Evolutionary conservation across 441 rosid species (phyloP), one percentile per base, ranked within the genome.

Genomic region (Mallotus repandus): DNA sequence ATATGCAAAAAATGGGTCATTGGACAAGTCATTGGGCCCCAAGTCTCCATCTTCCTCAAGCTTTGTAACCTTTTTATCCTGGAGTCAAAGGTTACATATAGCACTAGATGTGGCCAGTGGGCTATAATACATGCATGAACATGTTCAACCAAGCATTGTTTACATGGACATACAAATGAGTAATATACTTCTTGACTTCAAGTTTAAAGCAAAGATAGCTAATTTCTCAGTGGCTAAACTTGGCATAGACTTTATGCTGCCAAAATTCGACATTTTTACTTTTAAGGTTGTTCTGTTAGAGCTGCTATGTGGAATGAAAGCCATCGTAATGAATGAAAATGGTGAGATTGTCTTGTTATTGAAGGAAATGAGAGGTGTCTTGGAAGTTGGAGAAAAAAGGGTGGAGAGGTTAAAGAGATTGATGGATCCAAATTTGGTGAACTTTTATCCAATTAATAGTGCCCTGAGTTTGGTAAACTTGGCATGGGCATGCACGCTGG

Each of bases 121-220:
- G 66, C 84, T 90, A 72, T 89, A 86, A 46, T 87, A 88, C 69
- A 35, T 88, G 86, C 90, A 88, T 53, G 92, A 90, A 38, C 92
- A 86, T 74, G 74, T 83, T 54, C 89, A 77, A 73, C 95, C 89
- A 4, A 86, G 84, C 80, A 74, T 88, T 11, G 79, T 82, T 70
- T 89, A 88, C 70, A 73, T 87, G 61, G 87, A 87, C 74, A 84
- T 88, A 67, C 76, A 83, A 53, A 75, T 84, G 18, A 80, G 81
- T 38, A 88, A 86, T 66, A 74, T 90, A 75, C 88, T 86, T 72
- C 80, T 90, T 0, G 91, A 87, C 76, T 80, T 83, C 56, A 76
- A 50, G 63, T 84, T 85, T 56, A 87, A 79, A 85, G 92, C 91
- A 63, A 87, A 86, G 79, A 82, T 88, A 68, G 77, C 90, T 6